Evolutionary conservation across 1,139 yeast species (phyloP).

Genomic region (Sugiyamaella novakii): DNA sequence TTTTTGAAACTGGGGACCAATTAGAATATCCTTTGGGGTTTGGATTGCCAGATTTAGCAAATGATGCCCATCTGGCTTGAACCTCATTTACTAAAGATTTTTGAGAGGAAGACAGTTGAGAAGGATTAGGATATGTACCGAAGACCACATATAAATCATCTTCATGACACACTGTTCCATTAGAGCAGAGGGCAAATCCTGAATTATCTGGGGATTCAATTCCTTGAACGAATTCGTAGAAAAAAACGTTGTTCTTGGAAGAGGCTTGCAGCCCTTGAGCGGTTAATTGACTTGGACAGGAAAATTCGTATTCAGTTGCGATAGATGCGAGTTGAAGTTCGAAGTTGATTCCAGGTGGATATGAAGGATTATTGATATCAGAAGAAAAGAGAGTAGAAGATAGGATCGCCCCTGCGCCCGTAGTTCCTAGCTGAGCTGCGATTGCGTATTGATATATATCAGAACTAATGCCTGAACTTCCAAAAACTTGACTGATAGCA

Average conservation of each 20-base stretch:
- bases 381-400: slow-evolving; percentile 22
- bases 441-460: slow-evolving; percentile 22
- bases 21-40: slow-evolving; percentile 18
- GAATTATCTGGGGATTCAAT: slow-evolving; percentile 34
- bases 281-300: slow-evolving; percentile 33
- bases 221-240: slow-evolving; percentile 36
- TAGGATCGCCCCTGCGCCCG: slow-evolving; percentile 17
- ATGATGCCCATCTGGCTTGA: slow-evolving; percentile 38
- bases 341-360: slow-evolving; percentile 9
- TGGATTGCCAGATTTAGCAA: slow-evolving; percentile 33
- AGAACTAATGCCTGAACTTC: slow-evolving; percentile 15
- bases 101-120: slow-evolving; percentile 26
- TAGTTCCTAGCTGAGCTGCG: slow-evolving; percentile 21
- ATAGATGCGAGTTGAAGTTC: slow-evolving; percentile 26
- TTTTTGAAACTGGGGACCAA: slow-evolving; percentile 20
- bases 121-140: slow-evolving; percentile 33
- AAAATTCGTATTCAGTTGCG: slow-evolving; percentile 32
- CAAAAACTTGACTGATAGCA: slow-evolving; percentile 23
- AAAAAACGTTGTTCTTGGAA: slow-evolving; percentile 26
- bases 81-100: slow-evolving; percentile 30
- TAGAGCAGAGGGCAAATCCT: slow-evolving; percentile 30
- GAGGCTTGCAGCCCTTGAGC: slow-evolving; percentile 17
- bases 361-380: slow-evolving; percentile 19
- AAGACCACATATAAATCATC: slow-evolving; percentile 38
- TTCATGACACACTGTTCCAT: slow-evolving; percentile 38